Evolutionary conservation across 1,139 yeast species (phyloP).

Genomic region (Pichia sp.): DNA sequence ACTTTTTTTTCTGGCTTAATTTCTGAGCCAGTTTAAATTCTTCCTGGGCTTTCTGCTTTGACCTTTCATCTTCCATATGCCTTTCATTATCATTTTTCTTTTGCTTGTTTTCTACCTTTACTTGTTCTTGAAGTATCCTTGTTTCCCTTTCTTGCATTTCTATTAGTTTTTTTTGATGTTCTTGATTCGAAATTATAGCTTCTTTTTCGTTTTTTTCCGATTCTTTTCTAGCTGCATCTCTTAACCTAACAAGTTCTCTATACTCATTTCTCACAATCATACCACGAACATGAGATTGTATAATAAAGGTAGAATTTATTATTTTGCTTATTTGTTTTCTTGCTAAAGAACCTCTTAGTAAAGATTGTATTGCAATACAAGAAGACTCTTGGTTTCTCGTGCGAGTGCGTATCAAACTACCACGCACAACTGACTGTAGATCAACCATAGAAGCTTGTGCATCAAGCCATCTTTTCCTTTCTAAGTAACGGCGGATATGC

Average conservation of each 20-base stretch:
- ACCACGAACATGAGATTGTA: slow-evolving; percentile 72
- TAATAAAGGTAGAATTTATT: slow-evolving; percentile 44
- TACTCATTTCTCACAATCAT: slow-evolving; percentile 46
- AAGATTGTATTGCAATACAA: slow-evolving; percentile 67
- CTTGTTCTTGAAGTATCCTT: slow-evolving; percentile 34
- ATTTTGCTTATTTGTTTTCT: slow-evolving; percentile 44
- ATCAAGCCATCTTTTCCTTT: slow-evolving; percentile 55
- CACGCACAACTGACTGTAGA: slow-evolving; percentile 63
- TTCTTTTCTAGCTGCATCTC: not conserved
- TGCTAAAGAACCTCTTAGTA: slow-evolving; percentile 57
- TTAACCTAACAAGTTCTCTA: slow-evolving; percentile 24
- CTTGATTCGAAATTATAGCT: no score
- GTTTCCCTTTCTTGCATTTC: slow-evolving; percentile 41
- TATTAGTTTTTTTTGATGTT: not conserved
- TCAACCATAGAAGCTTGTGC: slow-evolving; percentile 50
- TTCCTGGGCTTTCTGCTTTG: not conserved
- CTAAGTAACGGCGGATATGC: slow-evolving; percentile 63
- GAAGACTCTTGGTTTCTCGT: slow-evolving; percentile 56
- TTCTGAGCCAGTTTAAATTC: not conserved
- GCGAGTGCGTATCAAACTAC: slow-evolving; percentile 53
- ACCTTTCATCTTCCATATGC: slow-evolving; percentile 23
- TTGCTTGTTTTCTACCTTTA: no score
- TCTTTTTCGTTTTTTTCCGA: no score
- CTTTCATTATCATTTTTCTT: slow-evolving; percentile 25
- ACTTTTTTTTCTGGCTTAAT: not conserved